Conservation (phyloP, 179 eudicot species). For the Heliamphora pulchella region DNA sequence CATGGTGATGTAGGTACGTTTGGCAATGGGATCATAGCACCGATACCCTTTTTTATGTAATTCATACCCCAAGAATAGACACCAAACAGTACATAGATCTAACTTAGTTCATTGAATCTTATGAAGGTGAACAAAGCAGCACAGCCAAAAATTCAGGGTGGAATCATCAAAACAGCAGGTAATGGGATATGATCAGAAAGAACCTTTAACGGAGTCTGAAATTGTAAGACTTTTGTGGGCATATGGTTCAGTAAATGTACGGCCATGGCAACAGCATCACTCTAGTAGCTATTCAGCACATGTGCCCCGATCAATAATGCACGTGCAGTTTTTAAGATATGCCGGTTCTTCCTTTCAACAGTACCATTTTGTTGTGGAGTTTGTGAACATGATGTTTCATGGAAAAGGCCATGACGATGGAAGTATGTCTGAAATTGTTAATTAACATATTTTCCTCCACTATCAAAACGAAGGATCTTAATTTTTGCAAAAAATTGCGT, state of each 20-base stretch:
- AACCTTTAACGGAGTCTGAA: no score
- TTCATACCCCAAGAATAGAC: not conserved
- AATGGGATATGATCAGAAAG: no score
- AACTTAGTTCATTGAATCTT: no score
- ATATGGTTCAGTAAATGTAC: no score
- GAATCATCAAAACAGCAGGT: no score
- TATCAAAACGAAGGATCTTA: constrained; percentile 14
- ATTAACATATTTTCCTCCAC: constrained; percentile 11
- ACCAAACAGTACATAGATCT: not conserved
- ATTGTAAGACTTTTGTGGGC: no score
- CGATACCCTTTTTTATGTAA: not conserved
- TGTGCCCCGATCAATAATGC: not conserved
- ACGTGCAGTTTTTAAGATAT: not conserved
- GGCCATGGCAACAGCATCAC: no score
- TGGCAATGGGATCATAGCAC: not conserved
- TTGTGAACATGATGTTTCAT: not conserved
- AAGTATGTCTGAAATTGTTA: not conserved
- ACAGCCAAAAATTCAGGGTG: no score
- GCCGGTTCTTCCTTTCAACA: not conserved
- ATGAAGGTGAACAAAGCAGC: no score
- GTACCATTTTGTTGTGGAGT: not conserved
- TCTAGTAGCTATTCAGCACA: no score
- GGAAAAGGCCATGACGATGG: not conserved
- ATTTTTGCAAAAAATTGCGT: constrained; percentile 14
- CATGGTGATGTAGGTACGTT: no score